Percentiles rank a stretch among this genome's conserved stretches.
Conservation (phyloP, 371 early-diverging fungal species). For the Furculomyces boomerangus region DNA sequence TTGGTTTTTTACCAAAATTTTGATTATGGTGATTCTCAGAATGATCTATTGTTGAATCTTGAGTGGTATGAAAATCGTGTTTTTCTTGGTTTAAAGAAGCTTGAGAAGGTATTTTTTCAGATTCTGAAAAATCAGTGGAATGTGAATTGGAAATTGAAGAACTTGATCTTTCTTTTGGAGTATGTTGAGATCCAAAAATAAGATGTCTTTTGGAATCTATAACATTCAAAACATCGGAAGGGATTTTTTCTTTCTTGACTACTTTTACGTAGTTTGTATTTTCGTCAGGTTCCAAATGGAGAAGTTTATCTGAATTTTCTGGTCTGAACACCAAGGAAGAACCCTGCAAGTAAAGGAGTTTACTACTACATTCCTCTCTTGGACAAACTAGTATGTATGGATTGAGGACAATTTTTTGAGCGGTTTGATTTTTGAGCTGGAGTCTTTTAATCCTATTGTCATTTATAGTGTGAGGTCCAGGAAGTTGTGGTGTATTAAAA, state of each 20-base stretch:
- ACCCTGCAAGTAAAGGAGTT: not conserved
- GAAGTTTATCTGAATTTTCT: not conserved
- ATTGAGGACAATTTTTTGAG: not conserved
- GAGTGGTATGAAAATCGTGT: not conserved
- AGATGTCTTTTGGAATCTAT: not conserved
- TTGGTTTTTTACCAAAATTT: not conserved
- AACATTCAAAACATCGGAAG: not conserved
- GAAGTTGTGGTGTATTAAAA: no score
- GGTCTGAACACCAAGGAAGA: not conserved
- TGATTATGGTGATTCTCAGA: not conserved
- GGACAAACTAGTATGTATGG: slow-evolving; percentile 1
- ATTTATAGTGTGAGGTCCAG: no score
- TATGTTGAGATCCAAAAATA: not conserved
- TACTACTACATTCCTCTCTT: not conserved
- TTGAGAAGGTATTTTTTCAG: no score
- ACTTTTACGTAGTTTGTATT: not conserved
- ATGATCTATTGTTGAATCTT: not conserved
- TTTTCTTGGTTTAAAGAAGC: no score
- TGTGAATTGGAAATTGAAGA: not conserved
- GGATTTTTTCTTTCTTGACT: not conserved
- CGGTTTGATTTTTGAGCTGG: no score
- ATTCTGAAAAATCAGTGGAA: not conserved
- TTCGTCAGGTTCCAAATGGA: not conserved
- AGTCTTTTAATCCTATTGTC: no score
- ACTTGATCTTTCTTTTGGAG: not conserved